phyloP scores from a whole-genome alignment of 164 flowering plant species.

The Kalanchoe fedtschenkoi region DNA sequence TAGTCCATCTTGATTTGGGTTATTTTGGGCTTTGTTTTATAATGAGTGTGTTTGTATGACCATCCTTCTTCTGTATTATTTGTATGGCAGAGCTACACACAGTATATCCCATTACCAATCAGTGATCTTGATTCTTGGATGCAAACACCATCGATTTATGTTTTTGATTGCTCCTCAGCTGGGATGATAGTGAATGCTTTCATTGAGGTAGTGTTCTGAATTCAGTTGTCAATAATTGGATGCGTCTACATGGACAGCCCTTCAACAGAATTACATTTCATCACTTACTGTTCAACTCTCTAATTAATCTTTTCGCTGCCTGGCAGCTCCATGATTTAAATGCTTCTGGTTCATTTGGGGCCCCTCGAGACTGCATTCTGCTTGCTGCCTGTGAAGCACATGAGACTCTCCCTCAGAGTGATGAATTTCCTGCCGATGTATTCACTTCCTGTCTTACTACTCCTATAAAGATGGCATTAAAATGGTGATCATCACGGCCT shows the following conservation, averaged over 20 bases:
- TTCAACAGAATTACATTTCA: not conserved
- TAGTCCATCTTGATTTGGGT: not conserved
- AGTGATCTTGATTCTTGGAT: slow-evolving; percentile 95
- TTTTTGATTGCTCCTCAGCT: slow-evolving; percentile 98
- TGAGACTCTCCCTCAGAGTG: slow-evolving; percentile 95
- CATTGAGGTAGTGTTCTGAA: slow-evolving; percentile 40
- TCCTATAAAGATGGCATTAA: slow-evolving; percentile 95
- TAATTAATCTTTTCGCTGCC: slow-evolving; percentile 7
- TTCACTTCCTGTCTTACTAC: slow-evolving; percentile 98
- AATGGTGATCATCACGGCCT: slow-evolving; percentile 44
- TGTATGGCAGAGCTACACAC: slow-evolving; percentile 69
- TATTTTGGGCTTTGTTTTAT: not conserved
- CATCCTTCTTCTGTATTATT: slow-evolving; percentile 4
- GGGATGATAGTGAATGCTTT: slow-evolving; percentile 86
- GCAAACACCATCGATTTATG: slow-evolving; percentile 93
- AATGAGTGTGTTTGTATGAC: not conserved
- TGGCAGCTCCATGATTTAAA: slow-evolving; percentile 57
- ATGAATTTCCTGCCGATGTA: slow-evolving; percentile 94
- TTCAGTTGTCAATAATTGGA: not conserved
- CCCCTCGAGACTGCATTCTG: slow-evolving; percentile 71
- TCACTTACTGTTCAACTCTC: not conserved
- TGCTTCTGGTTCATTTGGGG: slow-evolving; percentile 41
- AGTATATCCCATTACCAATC: slow-evolving; percentile 85
- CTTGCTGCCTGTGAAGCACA: slow-evolving; percentile 99
- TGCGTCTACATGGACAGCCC: not conserved